Conservation (phyloP, 768 basidiomycete species). For the Boletus subparvulus region DNA sequence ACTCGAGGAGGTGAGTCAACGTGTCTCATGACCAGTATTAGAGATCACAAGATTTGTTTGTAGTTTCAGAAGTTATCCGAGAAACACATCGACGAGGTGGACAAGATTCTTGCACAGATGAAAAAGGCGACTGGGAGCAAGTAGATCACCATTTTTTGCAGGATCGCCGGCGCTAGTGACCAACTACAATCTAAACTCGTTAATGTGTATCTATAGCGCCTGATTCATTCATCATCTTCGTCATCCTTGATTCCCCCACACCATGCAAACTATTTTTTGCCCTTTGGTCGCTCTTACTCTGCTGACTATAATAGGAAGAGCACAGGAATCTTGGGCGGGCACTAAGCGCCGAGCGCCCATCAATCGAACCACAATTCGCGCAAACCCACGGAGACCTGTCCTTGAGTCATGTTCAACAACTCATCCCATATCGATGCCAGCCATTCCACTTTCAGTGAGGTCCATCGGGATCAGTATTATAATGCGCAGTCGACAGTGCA, state of each 20-base stretch:
- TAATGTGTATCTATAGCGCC: not conserved
- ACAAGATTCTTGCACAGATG: constrained; percentile 59
- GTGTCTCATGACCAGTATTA: not conserved
- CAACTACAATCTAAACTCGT: not conserved
- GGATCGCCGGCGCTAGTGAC: not conserved
- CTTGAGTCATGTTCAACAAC: too few species aligned
- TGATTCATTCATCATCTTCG: too few species aligned
- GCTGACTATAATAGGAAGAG: too few species aligned
- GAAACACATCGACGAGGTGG: constrained; percentile 60
- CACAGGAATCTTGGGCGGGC: too few species aligned
- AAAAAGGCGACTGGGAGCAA: constrained; percentile 52
- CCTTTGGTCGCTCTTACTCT: too few species aligned
- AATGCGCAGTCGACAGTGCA: constrained; percentile 10
- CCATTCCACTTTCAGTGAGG: constrained; percentile 18
- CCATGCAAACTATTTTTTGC: too few species aligned
- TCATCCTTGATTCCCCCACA: too few species aligned
- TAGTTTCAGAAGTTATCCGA: constrained; percentile 79
- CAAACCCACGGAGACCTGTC: too few species aligned
- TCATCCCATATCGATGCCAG: constrained; percentile 12
- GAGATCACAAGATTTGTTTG: not conserved
- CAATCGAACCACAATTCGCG: too few species aligned
- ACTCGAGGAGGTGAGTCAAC: constrained; percentile 51
- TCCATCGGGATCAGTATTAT: constrained; percentile 15
- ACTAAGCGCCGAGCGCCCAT: too few species aligned
- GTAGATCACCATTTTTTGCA: constrained; percentile 9